These are phyloP conservation scores for Xylaria sp. DNA, from an alignment of 2,329 filamentous ascomycete genomes.

Conservation along the genomic window DNA sequence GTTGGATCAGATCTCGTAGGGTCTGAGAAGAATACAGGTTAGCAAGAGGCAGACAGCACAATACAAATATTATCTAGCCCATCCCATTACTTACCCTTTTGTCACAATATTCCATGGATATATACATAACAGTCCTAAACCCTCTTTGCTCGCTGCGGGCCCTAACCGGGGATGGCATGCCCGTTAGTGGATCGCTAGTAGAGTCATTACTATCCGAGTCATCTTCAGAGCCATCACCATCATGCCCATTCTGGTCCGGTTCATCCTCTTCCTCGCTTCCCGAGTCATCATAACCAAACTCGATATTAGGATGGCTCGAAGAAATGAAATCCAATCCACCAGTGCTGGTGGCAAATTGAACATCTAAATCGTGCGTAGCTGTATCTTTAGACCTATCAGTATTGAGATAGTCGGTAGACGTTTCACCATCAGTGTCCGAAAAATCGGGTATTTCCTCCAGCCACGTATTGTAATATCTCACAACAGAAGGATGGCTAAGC, in stretches of 20 bases:
- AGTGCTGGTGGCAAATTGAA: conserved; percentile 76
- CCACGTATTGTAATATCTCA: conserved; percentile 97
- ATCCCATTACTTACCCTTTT: conserved; percentile 69
- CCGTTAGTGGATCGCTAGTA: conserved; percentile 36
- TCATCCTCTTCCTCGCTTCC: conserved; percentile 59
- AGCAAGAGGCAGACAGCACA: not conserved
- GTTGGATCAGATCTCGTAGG: conserved; percentile 84
- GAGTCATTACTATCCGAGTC: conserved; percentile 53
- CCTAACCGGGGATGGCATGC: conserved; percentile 42
- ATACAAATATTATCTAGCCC: not conserved
- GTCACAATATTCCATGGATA: conserved; percentile 99
- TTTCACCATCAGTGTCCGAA: conserved; percentile 66
- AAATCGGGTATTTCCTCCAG: conserved; percentile 75
- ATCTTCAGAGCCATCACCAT: conserved; percentile 48
- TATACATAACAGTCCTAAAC: conserved; percentile 83
- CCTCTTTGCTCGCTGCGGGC: conserved; percentile 57
- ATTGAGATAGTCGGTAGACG: conserved; percentile 58
- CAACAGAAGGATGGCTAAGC: conserved; percentile 85
- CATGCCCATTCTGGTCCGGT: conserved; percentile 17
- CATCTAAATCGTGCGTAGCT: conserved; percentile 54
- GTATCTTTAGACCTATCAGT: conserved; percentile 54
- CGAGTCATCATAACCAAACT: conserved; percentile 75
- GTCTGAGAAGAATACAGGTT: conserved; percentile 61
- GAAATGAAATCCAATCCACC: conserved; percentile 93
- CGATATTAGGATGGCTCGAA: conserved; percentile 79